Evolutionary conservation across 208 protist genomes (phyloP), one percentile per base, ranked within the genome.

Genomic region (Acanthamoeba sp.): DNA sequence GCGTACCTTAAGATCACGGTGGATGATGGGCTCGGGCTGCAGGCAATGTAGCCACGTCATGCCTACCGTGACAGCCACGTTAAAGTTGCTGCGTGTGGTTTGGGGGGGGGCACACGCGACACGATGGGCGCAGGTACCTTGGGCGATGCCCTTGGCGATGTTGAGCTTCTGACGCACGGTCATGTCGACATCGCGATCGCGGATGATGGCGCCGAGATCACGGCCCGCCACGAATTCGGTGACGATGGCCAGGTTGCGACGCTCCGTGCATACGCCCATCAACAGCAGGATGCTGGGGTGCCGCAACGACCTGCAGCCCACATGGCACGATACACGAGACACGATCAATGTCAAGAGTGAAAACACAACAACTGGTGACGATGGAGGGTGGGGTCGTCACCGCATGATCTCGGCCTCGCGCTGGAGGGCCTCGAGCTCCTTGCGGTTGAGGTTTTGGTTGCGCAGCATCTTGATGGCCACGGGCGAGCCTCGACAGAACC

Each of bases 11-110:
- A 93, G 66, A 27, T 93, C 88, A 4, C 88, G 36, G 34, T 93
- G 88, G 29, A 93, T 93, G 88, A 93, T 93, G n/a, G 88, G 88
- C 36, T 90, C 48, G 0, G 88, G 88, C 64, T 93, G 12, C 3
- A 80, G 32, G 64, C 64, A 93, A 64, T 93, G 88, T 38, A 93
- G 42, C 62, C 64, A 93, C 36, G 91, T 80, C 88, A 93, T 82
- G 40, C 88, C 87, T 89, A 14, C 45, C 2, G n/a, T n/a, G n/a
- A n/a, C n/a, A 14, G n/a, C n/a, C n/a, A n/a, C n/a, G n/a, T n/a
- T n/a, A n/a, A n/a, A n/a, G n/a, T n/a, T n/a, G n/a, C n/a, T n/a
- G n/a, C n/a, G n/a, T n/a, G n/a, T n/a, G n/a, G n/a, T n/a, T n/a
- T n/a, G n/a, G n/a, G n/a, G n/a, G n/a, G n/a, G n/a, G 42, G 42